phyloP scores from a whole-genome alignment of 2,329 filamentous ascomycete genomes.

The Xylariomycetidae sp. region DNA sequence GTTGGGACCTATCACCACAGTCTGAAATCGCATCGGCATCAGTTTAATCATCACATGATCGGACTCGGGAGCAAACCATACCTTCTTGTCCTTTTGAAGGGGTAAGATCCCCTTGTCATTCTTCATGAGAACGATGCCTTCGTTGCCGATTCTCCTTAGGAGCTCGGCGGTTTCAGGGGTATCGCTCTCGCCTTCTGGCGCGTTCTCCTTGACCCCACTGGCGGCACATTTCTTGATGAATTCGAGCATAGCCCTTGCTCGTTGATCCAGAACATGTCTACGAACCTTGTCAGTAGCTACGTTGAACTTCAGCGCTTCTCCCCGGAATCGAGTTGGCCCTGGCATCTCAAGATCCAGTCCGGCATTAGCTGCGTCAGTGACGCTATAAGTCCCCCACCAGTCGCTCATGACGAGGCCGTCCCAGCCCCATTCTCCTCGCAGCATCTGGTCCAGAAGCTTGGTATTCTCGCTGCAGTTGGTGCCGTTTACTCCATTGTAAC shows the following conservation, averaged over 20 bases:
- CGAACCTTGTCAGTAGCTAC: constrained; percentile 53
- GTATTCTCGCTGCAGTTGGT: constrained; percentile 50
- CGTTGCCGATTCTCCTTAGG: constrained; percentile 60
- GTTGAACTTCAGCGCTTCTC: constrained; percentile 47
- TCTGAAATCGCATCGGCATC: too few species aligned
- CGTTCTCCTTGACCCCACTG: constrained; percentile 50
- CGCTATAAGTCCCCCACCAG: constrained; percentile 55
- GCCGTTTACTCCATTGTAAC: constrained; percentile 55
- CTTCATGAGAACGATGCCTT: constrained; percentile 70
- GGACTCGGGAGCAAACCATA: too few species aligned
- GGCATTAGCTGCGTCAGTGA: constrained; percentile 43
- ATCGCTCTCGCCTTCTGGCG: constrained; percentile 49
- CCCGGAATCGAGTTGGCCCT: constrained; percentile 46
- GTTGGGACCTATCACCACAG: constrained; percentile 53
- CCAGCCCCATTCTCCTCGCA: constrained; percentile 55
- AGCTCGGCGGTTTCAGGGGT: constrained; percentile 59
- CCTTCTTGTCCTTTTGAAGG: constrained; percentile 55
- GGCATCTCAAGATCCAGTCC: constrained; percentile 59
- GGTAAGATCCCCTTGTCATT: constrained; percentile 64
- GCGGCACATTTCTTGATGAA: constrained; percentile 54
- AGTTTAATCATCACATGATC: too few species aligned
- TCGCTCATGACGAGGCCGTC: constrained; percentile 55
- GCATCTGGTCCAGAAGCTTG: constrained; percentile 44
- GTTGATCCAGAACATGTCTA: constrained; percentile 50
- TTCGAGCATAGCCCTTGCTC: constrained; percentile 53